Evolutionary conservation across 2,329 filamentous ascomycete species (phyloP), one percentile per base, ranked within the genome.

Genomic region (Monosporascus sp.): DNA sequence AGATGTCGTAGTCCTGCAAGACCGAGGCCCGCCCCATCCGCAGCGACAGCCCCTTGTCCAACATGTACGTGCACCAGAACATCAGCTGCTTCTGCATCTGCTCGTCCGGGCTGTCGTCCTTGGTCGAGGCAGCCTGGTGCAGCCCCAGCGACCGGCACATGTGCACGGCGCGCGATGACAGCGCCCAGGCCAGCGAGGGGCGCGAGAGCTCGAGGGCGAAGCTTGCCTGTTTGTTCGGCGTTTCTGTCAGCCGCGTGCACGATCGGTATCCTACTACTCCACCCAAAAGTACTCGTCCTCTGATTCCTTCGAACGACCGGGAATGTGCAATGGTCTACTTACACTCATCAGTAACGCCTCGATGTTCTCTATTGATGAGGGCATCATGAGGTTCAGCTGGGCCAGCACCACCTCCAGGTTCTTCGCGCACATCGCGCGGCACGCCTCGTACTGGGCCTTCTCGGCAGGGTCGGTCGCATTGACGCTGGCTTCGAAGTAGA

Each of bases 1-100:
- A 79, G 52, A 85, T 78, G 55, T 85, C 81, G 65, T 78, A 83
- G 58, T 83, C 79, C 44, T 79, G 80, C 2, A 85, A 74, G 5
- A 74, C 73, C 0, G 80, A 77, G 0, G 79, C 70, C 17, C 72
- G 74, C 0, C 82, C 82, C 4, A 85, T 67, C 3, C 79, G 74
- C 3, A 85, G 71, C 0, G 79, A 78, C 18, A 85, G 67, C 18
- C 74, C 74, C 54, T 80, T 82, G 55, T 84, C 78, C 17, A 84
- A 67, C 47, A 78, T 74, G 57, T 85, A 85, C 0, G 79, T 67
- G 38, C 70, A 73, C 82, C 82, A 86, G 60, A 86, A 86, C 8
- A 84, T 61, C 1, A 72, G 58, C 1, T 64, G 69, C 58, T 72
- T 72, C 61, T 66, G 59, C 2, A 64, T 58, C 17, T 63, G 61